These are phyloP conservation scores for Trichoderma asperellum DNA, from an alignment of 2,329 filamentous ascomycete genomes.

Conservation along the genomic window DNA sequence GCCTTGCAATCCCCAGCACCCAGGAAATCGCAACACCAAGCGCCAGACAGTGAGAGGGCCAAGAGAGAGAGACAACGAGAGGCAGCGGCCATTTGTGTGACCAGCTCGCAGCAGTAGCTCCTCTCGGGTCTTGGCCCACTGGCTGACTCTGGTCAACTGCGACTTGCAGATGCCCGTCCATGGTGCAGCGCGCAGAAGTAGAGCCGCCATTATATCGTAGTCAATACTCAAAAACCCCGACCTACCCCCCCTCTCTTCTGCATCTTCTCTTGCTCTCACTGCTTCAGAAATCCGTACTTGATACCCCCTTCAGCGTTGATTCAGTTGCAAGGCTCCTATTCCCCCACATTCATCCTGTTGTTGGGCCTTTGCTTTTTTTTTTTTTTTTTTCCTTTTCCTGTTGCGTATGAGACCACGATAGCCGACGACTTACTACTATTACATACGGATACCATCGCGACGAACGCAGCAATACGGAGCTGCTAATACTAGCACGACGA, in stretches of 20 bases:
- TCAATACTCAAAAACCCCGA: not conserved
- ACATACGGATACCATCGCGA: not conserved
- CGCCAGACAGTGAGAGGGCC: not conserved
- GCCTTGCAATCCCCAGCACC: constrained; percentile 27
- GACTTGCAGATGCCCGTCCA: not conserved
- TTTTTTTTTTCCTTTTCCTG: not conserved
- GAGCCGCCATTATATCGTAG: not conserved
- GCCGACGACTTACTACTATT: constrained; percentile 3
- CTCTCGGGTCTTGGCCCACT: not conserved
- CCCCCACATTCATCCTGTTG: not conserved
- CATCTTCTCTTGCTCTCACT: constrained; percentile 24
- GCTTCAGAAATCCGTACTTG: constrained; percentile 25
- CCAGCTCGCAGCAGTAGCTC: constrained; percentile 28
- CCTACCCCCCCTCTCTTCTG: constrained; percentile 5
- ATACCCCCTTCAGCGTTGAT: constrained; percentile 17
- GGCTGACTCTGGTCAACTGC: not conserved
- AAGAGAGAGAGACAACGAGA: not conserved
- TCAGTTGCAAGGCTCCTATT: not conserved
- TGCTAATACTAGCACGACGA: not conserved
- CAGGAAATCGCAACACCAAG: constrained; percentile 1
- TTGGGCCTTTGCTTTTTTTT: constrained; percentile 3
- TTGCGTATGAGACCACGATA: constrained; percentile 26
- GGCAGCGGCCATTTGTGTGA: constrained; percentile 25
- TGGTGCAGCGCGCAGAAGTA: not conserved
- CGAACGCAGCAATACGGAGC: not conserved